phyloP scores from a whole-genome alignment of 768 basidiomycete genomes.

The Trametes meyenii region DNA sequence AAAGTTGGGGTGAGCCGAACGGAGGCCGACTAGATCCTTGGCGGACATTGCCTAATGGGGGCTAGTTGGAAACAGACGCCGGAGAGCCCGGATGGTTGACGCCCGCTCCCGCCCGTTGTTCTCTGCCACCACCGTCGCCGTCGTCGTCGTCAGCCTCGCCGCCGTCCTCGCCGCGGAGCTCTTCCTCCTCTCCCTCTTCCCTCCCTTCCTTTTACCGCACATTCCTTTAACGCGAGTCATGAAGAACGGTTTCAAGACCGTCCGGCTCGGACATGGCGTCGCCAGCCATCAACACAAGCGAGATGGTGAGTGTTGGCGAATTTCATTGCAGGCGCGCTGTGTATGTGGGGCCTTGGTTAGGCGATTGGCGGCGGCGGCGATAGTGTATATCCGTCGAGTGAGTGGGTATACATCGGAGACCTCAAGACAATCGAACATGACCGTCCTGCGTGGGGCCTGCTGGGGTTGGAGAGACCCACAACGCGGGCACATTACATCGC shows the following conservation, averaged over 20 bases:
- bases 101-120: slow-evolving; percentile 5
- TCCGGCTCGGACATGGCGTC: slow-evolving; percentile 21
- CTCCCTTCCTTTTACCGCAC: slow-evolving; percentile 12
- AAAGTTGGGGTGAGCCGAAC: neutral
- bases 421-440: too few species aligned
- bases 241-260: slow-evolving; percentile 23
- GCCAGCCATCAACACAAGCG: slow-evolving; percentile 20
- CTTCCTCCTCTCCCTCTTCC: slow-evolving; percentile 2
- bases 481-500: too few species aligned
- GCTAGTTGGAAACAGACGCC: neutral
- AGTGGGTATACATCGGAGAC: too few species aligned
- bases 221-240: slow-evolving; percentile 20
- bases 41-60: neutral
- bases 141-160: slow-evolving; percentile 2
- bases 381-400: too few species aligned
- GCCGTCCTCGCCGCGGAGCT: slow-evolving; percentile 16
- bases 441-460: too few species aligned
- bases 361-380: too few species aligned
- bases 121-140: slow-evolving; percentile 8
- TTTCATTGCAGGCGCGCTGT: too few species aligned
- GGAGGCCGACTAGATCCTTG: neutral
- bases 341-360: too few species aligned
- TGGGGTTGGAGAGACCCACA: too few species aligned
- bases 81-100: neutral
- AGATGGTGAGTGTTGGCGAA: slow-evolving; percentile 16